Percentiles rank a stretch among this genome's conserved stretches.
These are phyloP conservation scores for Aspergillus sojae DNA, from an alignment of 2,329 filamentous ascomycete genomes.

Conservation along the genomic window DNA sequence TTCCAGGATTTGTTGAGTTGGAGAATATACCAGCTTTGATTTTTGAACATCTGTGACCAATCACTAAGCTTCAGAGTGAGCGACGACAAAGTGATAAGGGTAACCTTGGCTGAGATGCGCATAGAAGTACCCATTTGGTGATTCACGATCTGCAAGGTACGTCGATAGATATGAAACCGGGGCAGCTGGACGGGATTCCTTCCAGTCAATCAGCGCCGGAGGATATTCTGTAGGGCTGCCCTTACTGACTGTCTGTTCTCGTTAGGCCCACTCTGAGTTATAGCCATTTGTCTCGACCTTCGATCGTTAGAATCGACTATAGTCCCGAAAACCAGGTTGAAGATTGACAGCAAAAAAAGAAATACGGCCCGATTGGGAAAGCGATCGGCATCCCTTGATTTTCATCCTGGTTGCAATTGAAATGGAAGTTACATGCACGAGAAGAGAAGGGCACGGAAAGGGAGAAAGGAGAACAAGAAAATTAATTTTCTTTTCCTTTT, in stretches of 20 bases:
- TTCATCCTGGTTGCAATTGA: not conserved
- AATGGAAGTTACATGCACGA: not conserved
- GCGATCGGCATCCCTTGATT: conserved; percentile 1
- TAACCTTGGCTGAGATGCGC: too few species aligned
- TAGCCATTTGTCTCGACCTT: not conserved
- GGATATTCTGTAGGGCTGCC: not conserved
- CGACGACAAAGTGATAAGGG: not conserved
- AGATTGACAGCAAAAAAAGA: not conserved
- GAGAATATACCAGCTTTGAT: not conserved
- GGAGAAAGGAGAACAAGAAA: not conserved
- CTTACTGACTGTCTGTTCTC: conserved; percentile 9
- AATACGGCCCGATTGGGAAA: not conserved
- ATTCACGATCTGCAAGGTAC: conserved; percentile 22
- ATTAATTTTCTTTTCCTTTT: not conserved
- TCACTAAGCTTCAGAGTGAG: not conserved
- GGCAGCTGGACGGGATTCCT: conserved; percentile 10
- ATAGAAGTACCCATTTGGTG: not conserved
- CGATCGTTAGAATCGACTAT: not conserved
- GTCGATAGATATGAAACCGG: conserved; percentile 21
- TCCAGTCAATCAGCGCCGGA: conserved; percentile 14
- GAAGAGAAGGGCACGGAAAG: not conserved
- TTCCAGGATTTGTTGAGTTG: not conserved
- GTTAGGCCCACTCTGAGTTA: not conserved
- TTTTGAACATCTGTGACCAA: not conserved
- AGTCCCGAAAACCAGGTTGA: not conserved